Evolutionary conservation across 1,284 basidiomycete species (phyloP), one percentile per base, ranked within the genome.

Genomic region (Veloboletus limbatus): DNA sequence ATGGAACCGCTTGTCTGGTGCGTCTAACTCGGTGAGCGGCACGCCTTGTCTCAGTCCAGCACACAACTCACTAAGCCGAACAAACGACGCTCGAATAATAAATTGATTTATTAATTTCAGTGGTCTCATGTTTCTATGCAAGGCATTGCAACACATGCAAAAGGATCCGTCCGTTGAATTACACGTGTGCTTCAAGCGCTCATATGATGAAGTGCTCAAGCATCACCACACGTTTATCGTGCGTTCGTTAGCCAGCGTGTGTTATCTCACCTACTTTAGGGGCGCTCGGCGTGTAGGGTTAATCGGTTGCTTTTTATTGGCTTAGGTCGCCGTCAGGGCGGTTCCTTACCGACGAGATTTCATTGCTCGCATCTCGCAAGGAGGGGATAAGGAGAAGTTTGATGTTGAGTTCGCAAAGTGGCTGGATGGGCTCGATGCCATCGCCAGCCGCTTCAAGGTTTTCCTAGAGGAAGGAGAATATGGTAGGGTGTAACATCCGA

Each of bases 281-380:
- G 26, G 34, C 11, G 38, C 32, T 28, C 3, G 42, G 32, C 24
- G 20, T 18, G 16, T 20, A 8, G 22, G 40, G 18, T 53, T 32
- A n/a, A 54, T 35, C 43, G 34, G 28, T 26, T 22, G 21, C 3
- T 38, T 38, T 44, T 30, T n/a, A 16, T 28, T 21, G 49, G 18
- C 40, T 39, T 43, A 96, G 91, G 79, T 97, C 47, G 96, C 95
- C 8, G 93, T 99, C 70, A 89, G 89, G 58, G 91, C 95, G 0
- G 95, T 90, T 52, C 96, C 96, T 2, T 82, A 85, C 62, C 86
- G 96, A 37, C 74, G 76, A 26, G 88, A 90, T 52, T 97, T 99
- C 65, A 93, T 92, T 69, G 71, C 73, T 37, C 86, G 90, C 55
- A 79, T 99, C 40, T 78, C 82, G 18, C 91, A 97, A 70, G 86